These are phyloP conservation scores for Diaporthe amygdali DNA, from an alignment of 2,329 filamentous ascomycete genomes.

Conservation along the genomic window DNA sequence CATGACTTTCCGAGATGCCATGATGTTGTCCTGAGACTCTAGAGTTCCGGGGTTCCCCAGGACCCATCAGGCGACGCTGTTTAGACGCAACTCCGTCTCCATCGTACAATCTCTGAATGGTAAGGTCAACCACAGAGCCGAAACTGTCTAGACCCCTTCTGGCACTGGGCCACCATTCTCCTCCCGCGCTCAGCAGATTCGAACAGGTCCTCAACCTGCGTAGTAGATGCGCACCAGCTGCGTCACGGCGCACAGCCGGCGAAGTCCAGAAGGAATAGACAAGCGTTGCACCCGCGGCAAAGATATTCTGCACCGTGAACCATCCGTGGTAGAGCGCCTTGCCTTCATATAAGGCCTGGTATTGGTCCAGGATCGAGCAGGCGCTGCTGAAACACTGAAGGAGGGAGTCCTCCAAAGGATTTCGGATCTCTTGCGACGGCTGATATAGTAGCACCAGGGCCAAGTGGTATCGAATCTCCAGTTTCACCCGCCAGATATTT, in stretches of 20 bases:
- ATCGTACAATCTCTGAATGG: constrained; percentile 11
- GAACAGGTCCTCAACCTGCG: constrained; percentile 38
- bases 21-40: background rate
- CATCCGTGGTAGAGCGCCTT: constrained; percentile 36
- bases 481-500: background rate
- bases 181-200: constrained; percentile 42
- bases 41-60: background rate
- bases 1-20: background rate
- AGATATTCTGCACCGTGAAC: constrained; percentile 44
- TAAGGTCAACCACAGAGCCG: constrained; percentile 34
- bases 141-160: constrained; percentile 38
- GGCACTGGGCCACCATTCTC: constrained; percentile 46
- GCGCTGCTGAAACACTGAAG: background rate
- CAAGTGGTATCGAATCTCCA: background rate
- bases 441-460: background rate
- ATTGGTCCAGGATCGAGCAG: background rate
- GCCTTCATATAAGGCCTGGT: background rate
- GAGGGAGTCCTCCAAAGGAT: background rate
- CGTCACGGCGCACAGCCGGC: background rate
- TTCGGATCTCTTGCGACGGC: background rate
- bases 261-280: constrained; percentile 43
- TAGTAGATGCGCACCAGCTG: constrained; percentile 29
- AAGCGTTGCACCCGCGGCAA: constrained; percentile 42
- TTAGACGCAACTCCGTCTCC: background rate
- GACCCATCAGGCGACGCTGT: background rate